A percentile compares a stretch with the other conserved stretches of the same genome.
phyloP scores from a whole-genome alignment of 441 rosid species.

The Syzygium syzygioides region DNA sequence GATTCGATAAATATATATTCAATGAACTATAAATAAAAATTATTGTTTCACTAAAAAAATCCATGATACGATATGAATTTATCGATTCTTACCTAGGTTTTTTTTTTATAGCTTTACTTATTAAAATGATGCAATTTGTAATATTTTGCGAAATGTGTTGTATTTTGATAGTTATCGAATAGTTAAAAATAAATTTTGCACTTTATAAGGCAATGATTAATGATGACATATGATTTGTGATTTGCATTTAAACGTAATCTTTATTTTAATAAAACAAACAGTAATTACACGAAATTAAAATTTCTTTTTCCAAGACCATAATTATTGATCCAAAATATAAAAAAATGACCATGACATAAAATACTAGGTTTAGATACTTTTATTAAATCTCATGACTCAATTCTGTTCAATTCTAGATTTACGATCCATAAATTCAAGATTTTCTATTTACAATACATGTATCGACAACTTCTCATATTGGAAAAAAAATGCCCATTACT shows the following conservation, averaged over 20 bases:
- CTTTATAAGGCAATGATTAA: background rate
- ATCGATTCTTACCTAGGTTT: background rate
- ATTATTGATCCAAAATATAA: background rate
- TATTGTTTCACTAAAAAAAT: background rate
- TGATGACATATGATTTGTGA: background rate
- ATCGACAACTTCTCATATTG: background rate
- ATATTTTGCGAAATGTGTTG: background rate
- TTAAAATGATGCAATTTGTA: background rate
- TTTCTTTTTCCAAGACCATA: background rate
- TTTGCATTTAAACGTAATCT: background rate
- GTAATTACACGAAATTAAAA: background rate
- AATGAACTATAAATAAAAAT: background rate
- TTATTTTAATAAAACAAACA: background rate
- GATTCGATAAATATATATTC: background rate
- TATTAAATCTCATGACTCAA: accelerated
- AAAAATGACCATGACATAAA: accelerated
- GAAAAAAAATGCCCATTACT: background rate
- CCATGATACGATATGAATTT: too few species aligned
- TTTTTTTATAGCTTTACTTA: background rate
- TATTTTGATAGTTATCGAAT: background rate
- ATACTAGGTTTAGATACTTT: background rate
- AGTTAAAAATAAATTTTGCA: background rate
- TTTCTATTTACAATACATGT: background rate
- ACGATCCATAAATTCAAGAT: background rate
- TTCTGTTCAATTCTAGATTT: background rate